phyloP scores from a whole-genome alignment of 768 basidiomycete genomes.

The Amylocystis lapponica region DNA sequence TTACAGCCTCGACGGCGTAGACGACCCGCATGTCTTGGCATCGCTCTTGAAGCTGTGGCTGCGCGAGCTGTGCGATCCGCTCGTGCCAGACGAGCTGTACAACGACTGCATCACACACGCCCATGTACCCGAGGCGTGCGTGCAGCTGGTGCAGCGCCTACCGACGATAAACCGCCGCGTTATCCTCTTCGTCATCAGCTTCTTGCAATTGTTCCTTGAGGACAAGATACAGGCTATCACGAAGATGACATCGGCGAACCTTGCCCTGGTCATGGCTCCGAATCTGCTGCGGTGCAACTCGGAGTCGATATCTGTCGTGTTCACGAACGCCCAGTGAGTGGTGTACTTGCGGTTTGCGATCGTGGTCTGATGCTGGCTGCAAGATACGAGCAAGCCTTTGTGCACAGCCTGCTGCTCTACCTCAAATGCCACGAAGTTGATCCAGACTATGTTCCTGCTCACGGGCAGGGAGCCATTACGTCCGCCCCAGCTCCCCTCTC shows the following conservation, averaged over 20 bases:
- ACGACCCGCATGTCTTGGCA: conserved; percentile 87
- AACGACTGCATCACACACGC: conserved; percentile 79
- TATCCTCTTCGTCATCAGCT: conserved; percentile 83
- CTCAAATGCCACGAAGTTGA: conserved; percentile 76
- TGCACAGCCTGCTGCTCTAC: conserved; percentile 77
- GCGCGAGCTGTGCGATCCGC: conserved; percentile 86
- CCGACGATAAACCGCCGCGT: conserved; percentile 86
- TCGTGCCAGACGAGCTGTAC: conserved; percentile 87
- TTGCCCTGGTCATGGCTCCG: conserved; percentile 90
- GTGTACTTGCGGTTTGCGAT: neutral
- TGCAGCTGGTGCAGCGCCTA: conserved; percentile 68
- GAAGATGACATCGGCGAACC: conserved; percentile 87
- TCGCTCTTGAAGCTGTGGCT: conserved; percentile 92
- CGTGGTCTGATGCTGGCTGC: conserved; percentile 2
- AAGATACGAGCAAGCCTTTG: conserved; percentile 86
- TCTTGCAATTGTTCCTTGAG: conserved; percentile 83
- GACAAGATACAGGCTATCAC: conserved; percentile 66
- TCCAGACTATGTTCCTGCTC: conserved; percentile 66
- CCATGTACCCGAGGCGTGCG: conserved; percentile 59
- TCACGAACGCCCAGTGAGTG: conserved; percentile 85
- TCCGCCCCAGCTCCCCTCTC: conserved; percentile 34
- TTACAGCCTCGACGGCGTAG: conserved; percentile 84
- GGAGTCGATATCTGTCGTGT: conserved; percentile 83
- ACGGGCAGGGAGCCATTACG: conserved; percentile 70
- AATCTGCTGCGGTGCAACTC: conserved; percentile 84